Conservation (phyloP, 2,329 filamentous ascomycete species). For the Colletotrichum gloeosporioides region DNA sequence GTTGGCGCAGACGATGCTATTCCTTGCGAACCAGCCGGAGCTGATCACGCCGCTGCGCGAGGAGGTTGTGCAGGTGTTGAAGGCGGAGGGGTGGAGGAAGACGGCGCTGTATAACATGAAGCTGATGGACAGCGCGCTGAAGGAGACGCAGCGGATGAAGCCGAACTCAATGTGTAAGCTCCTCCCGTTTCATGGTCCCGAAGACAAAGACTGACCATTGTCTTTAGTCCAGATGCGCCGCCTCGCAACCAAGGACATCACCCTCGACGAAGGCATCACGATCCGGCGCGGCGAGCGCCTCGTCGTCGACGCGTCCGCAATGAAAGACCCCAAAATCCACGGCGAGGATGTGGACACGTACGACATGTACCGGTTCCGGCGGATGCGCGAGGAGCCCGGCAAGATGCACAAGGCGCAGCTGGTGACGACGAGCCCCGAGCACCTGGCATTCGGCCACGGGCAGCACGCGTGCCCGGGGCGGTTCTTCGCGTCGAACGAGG, state of each 20-base stretch:
- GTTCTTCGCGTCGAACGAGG: background rate
- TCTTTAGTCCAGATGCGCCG: background rate
- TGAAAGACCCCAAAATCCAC: background rate
- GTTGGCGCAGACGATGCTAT: conserved; percentile 39
- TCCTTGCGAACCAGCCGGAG: conserved; percentile 43
- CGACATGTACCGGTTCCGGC: background rate
- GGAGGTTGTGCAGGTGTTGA: conserved; percentile 41
- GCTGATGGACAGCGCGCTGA: conserved; percentile 45
- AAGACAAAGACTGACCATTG: background rate
- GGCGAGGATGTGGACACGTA: background rate
- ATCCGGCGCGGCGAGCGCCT: background rate
- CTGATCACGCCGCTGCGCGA: conserved; percentile 44
- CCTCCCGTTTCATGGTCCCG: background rate
- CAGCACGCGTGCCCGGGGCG: conserved; percentile 25
- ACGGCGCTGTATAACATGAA: conserved; percentile 40
- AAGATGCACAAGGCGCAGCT: conserved; percentile 38
- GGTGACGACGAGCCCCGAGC: conserved; percentile 40
- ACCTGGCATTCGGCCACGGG: conserved; percentile 41
- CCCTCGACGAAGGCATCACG: background rate
- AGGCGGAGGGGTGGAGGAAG: conserved; percentile 39
- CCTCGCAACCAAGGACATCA: background rate
- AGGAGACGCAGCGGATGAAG: conserved; percentile 37
- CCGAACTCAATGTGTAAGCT: background rate
- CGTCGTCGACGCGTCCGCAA: background rate
- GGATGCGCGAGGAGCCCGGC: background rate